A percentile compares a stretch with the other conserved stretches of the same genome.
Evolutionary conservation across 2,329 filamentous ascomycete species (phyloP).

Genomic region (Penicillium sp.): DNA sequence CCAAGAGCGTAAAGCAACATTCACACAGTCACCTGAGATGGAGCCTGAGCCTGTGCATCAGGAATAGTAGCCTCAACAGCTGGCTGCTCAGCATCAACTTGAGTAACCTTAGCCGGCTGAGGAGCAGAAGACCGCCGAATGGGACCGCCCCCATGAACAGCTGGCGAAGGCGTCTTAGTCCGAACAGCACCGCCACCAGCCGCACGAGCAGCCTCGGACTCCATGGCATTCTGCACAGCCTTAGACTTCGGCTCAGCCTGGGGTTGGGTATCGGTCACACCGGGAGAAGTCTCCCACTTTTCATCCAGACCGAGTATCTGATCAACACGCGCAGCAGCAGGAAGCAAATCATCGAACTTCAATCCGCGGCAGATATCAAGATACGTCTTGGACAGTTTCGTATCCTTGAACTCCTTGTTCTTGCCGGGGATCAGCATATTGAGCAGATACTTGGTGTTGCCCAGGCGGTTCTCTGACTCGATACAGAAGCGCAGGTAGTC

Average conservation of each 20-base stretch:
- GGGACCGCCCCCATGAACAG: conserved; percentile 28
- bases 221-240: conserved; percentile 34
- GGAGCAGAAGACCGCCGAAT: conserved; percentile 36
- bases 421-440: conserved; percentile 84
- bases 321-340: conserved; percentile 66
- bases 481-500: conserved; percentile 72
- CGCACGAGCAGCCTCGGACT: conserved; percentile 36
- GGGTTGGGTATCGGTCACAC: not conserved
- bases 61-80: conserved; percentile 21
- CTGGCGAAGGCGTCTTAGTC: conserved; percentile 24
- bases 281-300: conserved; percentile 25
- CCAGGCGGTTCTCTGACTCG: conserved; percentile 78
- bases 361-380: conserved; percentile 64
- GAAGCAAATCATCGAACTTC: conserved; percentile 61
- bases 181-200: conserved; percentile 31
- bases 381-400: conserved; percentile 70
- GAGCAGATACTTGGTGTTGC: conserved; percentile 91
- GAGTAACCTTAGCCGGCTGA: conserved; percentile 19
- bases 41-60: conserved; percentile 12
- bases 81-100: conserved; percentile 19
- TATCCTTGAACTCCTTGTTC: conserved; percentile 57
- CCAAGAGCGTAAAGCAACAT: not conserved
- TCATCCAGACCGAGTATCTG: conserved; percentile 46
- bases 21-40: conserved; percentile 22
- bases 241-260: conserved; percentile 15